These are phyloP conservation scores for Tetradesmus lagerheimii DNA, from an alignment of 139 green algal genomes.

Conservation along the genomic window DNA sequence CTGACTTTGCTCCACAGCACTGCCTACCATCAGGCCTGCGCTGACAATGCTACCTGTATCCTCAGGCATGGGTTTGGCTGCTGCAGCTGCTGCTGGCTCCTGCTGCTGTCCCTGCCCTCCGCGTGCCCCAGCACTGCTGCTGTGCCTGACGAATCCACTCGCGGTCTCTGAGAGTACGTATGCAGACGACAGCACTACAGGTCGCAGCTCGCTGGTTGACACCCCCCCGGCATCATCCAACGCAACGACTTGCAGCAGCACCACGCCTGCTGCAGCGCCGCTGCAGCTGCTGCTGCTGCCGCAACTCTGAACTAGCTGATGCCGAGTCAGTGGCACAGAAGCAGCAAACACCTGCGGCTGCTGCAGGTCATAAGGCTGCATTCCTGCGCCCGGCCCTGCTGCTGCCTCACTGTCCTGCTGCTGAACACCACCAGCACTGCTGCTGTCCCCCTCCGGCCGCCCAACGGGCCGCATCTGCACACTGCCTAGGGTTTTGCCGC, in stretches of 20 bases:
- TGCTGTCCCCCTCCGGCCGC: too few relatives aligned
- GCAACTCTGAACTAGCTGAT: neutral
- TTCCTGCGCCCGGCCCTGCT: neutral
- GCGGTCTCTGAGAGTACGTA: too few relatives aligned
- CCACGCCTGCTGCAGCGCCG: neutral
- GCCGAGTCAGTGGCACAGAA: neutral
- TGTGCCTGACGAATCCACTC: neutral
- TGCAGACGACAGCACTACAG: constrained; percentile 6
- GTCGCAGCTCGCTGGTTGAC: constrained; percentile 12
- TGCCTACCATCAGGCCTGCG: too few relatives aligned
- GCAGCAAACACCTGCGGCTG: constrained; percentile 26
- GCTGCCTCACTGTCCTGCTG: neutral
- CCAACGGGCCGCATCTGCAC: neutral
- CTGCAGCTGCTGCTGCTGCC: constrained; percentile 30
- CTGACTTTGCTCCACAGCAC: neutral
- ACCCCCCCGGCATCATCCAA: neutral
- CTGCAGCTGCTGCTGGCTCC: neutral
- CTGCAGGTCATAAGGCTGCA: neutral
- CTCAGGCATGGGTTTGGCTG: neutral
- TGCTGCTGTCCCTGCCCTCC: neutral
- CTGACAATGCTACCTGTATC: too few relatives aligned
- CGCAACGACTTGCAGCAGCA: constrained; percentile 27
- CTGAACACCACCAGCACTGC: neutral
- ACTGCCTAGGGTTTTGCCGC: neutral
- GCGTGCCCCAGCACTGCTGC: neutral